Evolutionary conservation across 768 basidiomycete genomes (phyloP), one percentile per base, ranked within the genome.

Genomic region (Gyrodon lividus): DNA sequence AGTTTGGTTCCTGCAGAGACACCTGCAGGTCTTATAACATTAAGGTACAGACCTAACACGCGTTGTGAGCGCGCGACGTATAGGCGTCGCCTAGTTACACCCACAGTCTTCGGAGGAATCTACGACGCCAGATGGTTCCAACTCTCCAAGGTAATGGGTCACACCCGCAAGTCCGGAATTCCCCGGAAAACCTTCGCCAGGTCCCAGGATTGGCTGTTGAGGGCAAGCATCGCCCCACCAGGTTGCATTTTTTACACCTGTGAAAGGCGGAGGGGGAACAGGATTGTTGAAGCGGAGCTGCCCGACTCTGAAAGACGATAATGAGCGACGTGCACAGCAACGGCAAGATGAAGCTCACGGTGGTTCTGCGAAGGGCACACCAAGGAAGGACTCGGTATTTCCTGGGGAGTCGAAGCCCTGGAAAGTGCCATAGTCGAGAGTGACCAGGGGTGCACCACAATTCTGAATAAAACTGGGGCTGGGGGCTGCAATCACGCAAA

Each of bases 211-310:
- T 19, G 43, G 40, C 43, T 72, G 74, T 48, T 79, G 76, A 16
- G 70, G 69, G 47, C 77, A 78, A 3, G 75, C 66, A 24, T 69
- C 55, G 12, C 76, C 74, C 45, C 67, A 75, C 2, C 50, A 43
- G 0, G 64, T 68, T 9, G 73, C 77, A n/a, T 68, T 59, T 16
- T 66, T 63, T 2, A 70, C 56, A 8, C 73, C 72, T 1, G 47
- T 59, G 55, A 74, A 67, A 14, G 43, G 30, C 46, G 26, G 38
- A 1, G 56, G 54, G 0, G 56, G n/a, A 0, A 48, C 41, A 2
- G 61, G 61, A 13, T 49, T 43, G 23, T 59, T 52, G 50, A 62
- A 59, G 19, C 57, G 59, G 50, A 62, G 52, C n/a, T 52, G 23
- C 3, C 54, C 54, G 6, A 60, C 44, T 12, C 58, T 61, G 24